A percentile compares a stretch with the other conserved stretches of the same genome.
phyloP scores from a whole-genome alignment of 1,284 basidiomycete genomes.

The Porogramme epimiltina region DNA sequence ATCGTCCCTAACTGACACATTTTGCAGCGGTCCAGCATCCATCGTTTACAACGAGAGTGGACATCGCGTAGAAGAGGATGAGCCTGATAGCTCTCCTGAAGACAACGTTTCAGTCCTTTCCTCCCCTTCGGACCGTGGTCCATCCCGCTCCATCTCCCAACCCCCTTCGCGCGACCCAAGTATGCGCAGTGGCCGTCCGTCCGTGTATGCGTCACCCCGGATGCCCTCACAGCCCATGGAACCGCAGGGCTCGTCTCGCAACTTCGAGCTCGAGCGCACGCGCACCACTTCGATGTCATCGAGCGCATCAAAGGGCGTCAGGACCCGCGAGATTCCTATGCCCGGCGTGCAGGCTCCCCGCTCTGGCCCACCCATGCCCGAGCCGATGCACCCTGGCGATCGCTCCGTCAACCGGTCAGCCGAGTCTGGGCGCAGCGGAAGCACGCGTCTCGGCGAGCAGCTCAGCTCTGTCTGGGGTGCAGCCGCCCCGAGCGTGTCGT shows the following conservation, averaged over 20 bases:
- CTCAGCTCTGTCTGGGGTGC: constrained; percentile 36
- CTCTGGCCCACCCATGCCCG: constrained; percentile 16
- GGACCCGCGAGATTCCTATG: constrained; percentile 24
- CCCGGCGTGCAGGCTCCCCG: constrained; percentile 12
- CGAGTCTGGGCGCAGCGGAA: constrained; percentile 34
- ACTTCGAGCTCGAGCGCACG: constrained; percentile 23
- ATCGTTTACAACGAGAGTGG: constrained; percentile 81
- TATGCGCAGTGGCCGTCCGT: constrained; percentile 18
- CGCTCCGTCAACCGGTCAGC: constrained; percentile 31
- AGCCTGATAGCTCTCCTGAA: constrained; percentile 38
- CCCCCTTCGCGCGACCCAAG: constrained; percentile 31
- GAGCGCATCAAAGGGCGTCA: constrained; percentile 6
- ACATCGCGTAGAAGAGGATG: constrained; percentile 71
- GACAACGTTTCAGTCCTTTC: constrained; percentile 31
- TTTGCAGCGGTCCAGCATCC: constrained; percentile 66
- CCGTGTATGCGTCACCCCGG: constrained; percentile 23
- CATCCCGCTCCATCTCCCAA: constrained; percentile 27
- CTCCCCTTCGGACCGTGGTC: constrained; percentile 25
- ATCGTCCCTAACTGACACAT: constrained; percentile 3
- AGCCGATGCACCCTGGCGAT: constrained; percentile 25
- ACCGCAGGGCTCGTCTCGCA: constrained; percentile 11
- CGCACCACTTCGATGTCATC: constrained; percentile 20
- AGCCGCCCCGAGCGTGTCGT: constrained; percentile 20
- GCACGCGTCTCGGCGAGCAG: constrained; percentile 31
- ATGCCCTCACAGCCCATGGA: constrained; percentile 9